These are phyloP conservation scores for Holtermanniella nyarrowii DNA, from an alignment of 768 basidiomycete genomes.

Conservation along the genomic window DNA sequence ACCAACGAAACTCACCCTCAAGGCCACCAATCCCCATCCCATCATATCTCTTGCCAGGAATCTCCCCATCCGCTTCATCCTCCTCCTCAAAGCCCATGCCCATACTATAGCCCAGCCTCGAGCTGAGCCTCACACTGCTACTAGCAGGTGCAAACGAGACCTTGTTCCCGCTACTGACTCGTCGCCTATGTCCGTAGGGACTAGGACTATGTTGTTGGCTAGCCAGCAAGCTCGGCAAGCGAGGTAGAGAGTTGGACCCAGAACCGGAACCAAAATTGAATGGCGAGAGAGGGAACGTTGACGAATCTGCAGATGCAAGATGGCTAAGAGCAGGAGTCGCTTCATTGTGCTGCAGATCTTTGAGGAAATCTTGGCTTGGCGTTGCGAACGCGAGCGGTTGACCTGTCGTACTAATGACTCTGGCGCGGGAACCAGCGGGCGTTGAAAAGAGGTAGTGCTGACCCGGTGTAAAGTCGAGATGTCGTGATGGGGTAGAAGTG, in stretches of 20 bases:
- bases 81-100: not conserved
- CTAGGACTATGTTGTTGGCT: not conserved
- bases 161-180: not conserved
- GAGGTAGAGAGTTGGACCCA: not conserved
- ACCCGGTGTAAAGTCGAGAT: slow-evolving; percentile 35
- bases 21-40: not conserved
- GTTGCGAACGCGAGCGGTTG: not conserved
- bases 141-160: not conserved
- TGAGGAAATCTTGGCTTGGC: not conserved
- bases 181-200: not conserved
- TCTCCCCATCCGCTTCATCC: not conserved
- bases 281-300: not conserved
- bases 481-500: slow-evolving; percentile 30
- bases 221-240: not conserved
- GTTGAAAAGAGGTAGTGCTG: slow-evolving; percentile 32
- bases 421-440: slow-evolving; percentile 21
- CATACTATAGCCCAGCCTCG: not conserved
- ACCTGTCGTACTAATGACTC: slow-evolving; percentile 4
- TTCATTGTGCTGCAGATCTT: not conserved
- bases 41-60: not conserved
- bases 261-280: not conserved
- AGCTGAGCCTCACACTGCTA: not conserved
- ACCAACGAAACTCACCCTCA: not conserved
- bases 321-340: not conserved
- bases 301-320: not conserved